These are phyloP conservation scores for Candida nemodendra DNA, from an alignment of 805 yeast species.

Conservation along the genomic window DNA sequence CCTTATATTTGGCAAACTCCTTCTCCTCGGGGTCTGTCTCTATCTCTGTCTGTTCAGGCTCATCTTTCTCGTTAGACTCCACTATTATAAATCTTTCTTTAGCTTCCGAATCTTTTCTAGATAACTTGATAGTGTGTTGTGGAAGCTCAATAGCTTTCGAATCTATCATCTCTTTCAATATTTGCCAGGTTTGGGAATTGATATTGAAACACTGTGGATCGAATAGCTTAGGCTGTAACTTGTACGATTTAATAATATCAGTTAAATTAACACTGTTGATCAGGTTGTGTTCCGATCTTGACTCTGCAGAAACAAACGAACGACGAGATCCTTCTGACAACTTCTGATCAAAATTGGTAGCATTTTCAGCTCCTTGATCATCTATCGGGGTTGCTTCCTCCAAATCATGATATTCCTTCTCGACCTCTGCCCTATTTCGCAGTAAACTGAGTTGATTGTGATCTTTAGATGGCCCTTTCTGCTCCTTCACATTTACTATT, in stretches of 20 bases:
- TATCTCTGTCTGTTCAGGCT: too few relatives aligned
- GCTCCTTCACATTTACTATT: constrained; percentile 21
- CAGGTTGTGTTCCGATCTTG: constrained; percentile 1
- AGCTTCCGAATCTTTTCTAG: constrained; percentile 1
- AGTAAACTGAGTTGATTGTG: constrained; percentile 26
- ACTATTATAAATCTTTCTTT: constrained; percentile 27
- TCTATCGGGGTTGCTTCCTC: constrained; percentile 5
- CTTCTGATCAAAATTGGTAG: neutral
- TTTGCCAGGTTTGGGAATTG: constrained; percentile 13
- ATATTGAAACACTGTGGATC: constrained; percentile 11
- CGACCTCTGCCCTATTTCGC: constrained; percentile 22
- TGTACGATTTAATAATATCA: constrained; percentile 23
- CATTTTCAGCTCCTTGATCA: constrained; percentile 3
- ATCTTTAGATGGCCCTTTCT: constrained; percentile 10
- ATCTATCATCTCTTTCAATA: constrained; percentile 19
- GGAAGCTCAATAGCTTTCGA: constrained; percentile 23
- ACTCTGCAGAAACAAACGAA: neutral
- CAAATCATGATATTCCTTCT: constrained; percentile 18
- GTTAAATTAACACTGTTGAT: constrained; percentile 15
- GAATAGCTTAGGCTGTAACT: constrained; percentile 3
- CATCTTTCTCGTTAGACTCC: constrained; percentile 17
- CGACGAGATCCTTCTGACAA: constrained; percentile 5
- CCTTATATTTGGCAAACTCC: too few relatives aligned
- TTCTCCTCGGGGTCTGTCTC: too few relatives aligned
- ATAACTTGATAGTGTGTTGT: constrained; percentile 21